Evolutionary conservation across 1,284 basidiomycete species (phyloP).

Genomic region (Marasmius fiardii): DNA sequence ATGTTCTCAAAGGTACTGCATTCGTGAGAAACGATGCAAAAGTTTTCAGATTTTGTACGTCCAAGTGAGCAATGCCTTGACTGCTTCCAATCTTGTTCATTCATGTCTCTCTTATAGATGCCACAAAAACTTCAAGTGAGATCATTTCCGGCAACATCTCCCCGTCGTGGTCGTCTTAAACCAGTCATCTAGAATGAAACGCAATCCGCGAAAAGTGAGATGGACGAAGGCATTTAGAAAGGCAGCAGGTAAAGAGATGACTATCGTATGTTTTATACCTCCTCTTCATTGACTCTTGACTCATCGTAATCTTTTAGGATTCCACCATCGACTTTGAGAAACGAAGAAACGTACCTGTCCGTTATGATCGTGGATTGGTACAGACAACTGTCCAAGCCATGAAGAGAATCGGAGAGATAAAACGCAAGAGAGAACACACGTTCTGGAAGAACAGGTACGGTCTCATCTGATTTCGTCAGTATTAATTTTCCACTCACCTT

Average conservation of each 20-base stretch:
- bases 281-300: background rate
- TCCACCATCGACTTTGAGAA: slow-evolving; percentile 99
- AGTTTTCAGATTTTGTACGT: slow-evolving; percentile 94
- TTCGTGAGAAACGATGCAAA: slow-evolving; percentile 98
- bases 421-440: slow-evolving; percentile 86
- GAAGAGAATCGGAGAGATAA: slow-evolving; percentile 94
- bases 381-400: slow-evolving; percentile 96
- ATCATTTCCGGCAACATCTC: slow-evolving; percentile 1
- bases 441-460: slow-evolving; percentile 93
- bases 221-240: slow-evolving; percentile 99
- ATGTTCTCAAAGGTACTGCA: slow-evolving; percentile 59
- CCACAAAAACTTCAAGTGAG: slow-evolving; percentile 97
- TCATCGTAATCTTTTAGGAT: slow-evolving; percentile 54
- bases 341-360: slow-evolving; percentile 94
- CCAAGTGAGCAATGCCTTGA: slow-evolving; percentile 66
- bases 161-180: background rate
- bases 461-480: background rate
- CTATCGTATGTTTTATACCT: slow-evolving; percentile 64
- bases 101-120: slow-evolving; percentile 52
- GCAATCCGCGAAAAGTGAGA: slow-evolving; percentile 97
- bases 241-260: slow-evolving; percentile 99
- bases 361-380: slow-evolving; percentile 95
- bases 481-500: slow-evolving; percentile 1
- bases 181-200: slow-evolving; percentile 81
- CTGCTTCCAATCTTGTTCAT: slow-evolving; percentile 11